These are phyloP conservation scores for Penicillium sp. DNA, from an alignment of 2,329 filamentous ascomycete species.

Conservation along the genomic window DNA sequence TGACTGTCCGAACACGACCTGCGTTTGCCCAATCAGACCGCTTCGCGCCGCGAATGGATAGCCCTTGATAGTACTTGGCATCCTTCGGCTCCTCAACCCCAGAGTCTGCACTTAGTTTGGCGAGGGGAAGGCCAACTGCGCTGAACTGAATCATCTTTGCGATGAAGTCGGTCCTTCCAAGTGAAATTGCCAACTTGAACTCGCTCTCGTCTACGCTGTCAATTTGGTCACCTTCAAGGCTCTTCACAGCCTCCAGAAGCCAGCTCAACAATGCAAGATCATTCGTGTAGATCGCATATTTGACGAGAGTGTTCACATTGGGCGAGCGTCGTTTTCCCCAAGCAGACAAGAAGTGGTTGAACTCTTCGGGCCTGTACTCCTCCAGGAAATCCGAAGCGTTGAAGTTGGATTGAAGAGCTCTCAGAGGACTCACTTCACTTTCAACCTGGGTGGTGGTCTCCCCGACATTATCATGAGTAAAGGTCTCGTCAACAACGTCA, in stretches of 20 bases:
- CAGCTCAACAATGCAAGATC: constrained; percentile 57
- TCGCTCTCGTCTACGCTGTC: constrained; percentile 16
- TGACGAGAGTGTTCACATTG: constrained; percentile 30
- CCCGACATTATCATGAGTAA: constrained; percentile 76
- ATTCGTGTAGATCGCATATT: constrained; percentile 54
- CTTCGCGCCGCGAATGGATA: constrained; percentile 75
- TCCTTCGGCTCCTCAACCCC: constrained; percentile 65
- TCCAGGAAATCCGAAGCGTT: constrained; percentile 30
- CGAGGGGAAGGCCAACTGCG: constrained; percentile 69
- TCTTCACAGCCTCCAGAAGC: constrained; percentile 55
- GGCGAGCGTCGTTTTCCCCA: not conserved
- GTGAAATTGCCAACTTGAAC: constrained; percentile 45
- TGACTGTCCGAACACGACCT: constrained; percentile 43
- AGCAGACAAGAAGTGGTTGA: not conserved
- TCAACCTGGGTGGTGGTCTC: constrained; percentile 69
- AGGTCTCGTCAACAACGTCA: constrained; percentile 65
- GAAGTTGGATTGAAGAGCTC: constrained; percentile 50
- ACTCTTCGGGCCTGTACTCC: not conserved
- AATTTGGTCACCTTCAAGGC: constrained; percentile 10
- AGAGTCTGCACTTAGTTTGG: constrained; percentile 65
- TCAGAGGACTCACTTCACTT: constrained; percentile 59
- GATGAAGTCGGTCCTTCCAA: constrained; percentile 37
- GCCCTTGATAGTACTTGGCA: constrained; percentile 72
- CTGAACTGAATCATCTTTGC: constrained; percentile 65
- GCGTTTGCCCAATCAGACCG: constrained; percentile 71